These are phyloP conservation scores for Fusarium annulatum DNA, from an alignment of 2,329 filamentous ascomycete genomes.

Conservation along the genomic window DNA sequence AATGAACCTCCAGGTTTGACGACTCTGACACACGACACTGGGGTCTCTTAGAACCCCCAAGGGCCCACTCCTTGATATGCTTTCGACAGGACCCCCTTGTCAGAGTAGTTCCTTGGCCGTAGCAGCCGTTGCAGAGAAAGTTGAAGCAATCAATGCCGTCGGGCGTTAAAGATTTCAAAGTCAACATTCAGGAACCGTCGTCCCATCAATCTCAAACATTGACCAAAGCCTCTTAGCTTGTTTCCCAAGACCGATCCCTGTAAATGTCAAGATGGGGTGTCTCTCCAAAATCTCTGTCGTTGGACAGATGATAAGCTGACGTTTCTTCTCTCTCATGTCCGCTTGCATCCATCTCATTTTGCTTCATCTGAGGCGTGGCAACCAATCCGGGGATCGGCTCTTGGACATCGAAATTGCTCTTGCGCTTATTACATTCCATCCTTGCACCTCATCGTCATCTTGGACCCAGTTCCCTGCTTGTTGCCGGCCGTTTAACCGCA, in stretches of 20 bases:
- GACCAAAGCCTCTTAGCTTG: conserved; percentile 39
- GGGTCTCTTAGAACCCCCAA: conserved; percentile 12
- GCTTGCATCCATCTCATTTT: conserved; percentile 18
- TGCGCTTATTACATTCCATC: conserved; percentile 37
- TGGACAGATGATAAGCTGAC: conserved; percentile 31
- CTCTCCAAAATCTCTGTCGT: conserved; percentile 4
- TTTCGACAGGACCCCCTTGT: conserved; percentile 31
- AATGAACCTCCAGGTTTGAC: conserved; percentile 17
- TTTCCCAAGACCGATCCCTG: conserved; percentile 10
- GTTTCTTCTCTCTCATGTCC: conserved; percentile 1
- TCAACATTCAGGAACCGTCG: conserved; percentile 47
- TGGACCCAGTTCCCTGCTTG: conserved; percentile 39
- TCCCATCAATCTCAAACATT: conserved; percentile 66
- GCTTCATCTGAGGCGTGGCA: conserved; percentile 15
- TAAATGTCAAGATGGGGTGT: conserved; percentile 1
- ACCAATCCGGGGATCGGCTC: conserved; percentile 37
- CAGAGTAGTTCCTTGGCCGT: conserved; percentile 19
- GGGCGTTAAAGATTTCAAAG: conserved; percentile 29
- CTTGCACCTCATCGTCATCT: conserved; percentile 39
- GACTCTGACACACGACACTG: conserved; percentile 39
- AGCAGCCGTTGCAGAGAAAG: background rate
- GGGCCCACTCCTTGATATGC: conserved; percentile 28
- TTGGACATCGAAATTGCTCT: conserved; percentile 35
- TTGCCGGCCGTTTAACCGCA: conserved; percentile 41
- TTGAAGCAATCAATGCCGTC: conserved; percentile 22